These are phyloP conservation scores for Candida caryicola DNA, from an alignment of 805 yeast species.

Conservation along the genomic window DNA sequence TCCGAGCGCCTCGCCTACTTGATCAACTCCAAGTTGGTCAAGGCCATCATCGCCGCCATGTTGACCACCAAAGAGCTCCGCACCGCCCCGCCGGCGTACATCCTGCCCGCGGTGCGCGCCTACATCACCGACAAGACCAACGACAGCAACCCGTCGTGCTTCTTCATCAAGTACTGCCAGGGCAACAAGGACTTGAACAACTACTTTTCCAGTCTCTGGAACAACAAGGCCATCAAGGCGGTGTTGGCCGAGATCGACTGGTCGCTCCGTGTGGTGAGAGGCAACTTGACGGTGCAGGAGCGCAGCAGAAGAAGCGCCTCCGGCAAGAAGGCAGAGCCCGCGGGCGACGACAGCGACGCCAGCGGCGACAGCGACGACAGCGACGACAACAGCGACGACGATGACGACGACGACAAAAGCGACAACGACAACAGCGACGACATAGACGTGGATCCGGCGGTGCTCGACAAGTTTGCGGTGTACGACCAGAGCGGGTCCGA, in stretches of 20 bases:
- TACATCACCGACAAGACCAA: slow-evolving; percentile 27
- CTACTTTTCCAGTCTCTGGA: slow-evolving; percentile 47
- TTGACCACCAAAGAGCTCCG: slow-evolving; percentile 29
- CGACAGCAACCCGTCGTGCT: slow-evolving; percentile 45
- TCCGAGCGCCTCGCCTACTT: slow-evolving; percentile 20
- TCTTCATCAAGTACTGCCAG: slow-evolving; percentile 42
- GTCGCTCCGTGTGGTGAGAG: slow-evolving; percentile 48
- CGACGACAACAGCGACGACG: slow-evolving; percentile 22
- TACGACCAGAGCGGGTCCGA: slow-evolving; percentile 46
- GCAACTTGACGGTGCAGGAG: slow-evolving; percentile 41
- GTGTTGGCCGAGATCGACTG: slow-evolving; percentile 38
- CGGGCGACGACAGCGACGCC: slow-evolving; percentile 13
- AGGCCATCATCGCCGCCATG: slow-evolving; percentile 25
- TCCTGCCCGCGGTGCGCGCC: slow-evolving; percentile 25
- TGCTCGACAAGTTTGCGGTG: slow-evolving; percentile 29
- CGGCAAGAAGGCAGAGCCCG: slow-evolving; percentile 19
- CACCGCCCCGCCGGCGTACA: slow-evolving; percentile 32
- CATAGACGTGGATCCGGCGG: slow-evolving; percentile 20
- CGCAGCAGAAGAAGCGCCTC: slow-evolving; percentile 23
- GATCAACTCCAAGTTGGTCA: slow-evolving; percentile 32
- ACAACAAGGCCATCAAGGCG: slow-evolving; percentile 38
- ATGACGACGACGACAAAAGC: slow-evolving; percentile 17
- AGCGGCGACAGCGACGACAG: slow-evolving; percentile 14
- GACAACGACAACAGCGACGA: slow-evolving; percentile 12
- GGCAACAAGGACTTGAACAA: slow-evolving; percentile 41